These are phyloP conservation scores for Pythium pyrilobum DNA, from an alignment of 352 stramenopile species.

Conservation along the genomic window DNA sequence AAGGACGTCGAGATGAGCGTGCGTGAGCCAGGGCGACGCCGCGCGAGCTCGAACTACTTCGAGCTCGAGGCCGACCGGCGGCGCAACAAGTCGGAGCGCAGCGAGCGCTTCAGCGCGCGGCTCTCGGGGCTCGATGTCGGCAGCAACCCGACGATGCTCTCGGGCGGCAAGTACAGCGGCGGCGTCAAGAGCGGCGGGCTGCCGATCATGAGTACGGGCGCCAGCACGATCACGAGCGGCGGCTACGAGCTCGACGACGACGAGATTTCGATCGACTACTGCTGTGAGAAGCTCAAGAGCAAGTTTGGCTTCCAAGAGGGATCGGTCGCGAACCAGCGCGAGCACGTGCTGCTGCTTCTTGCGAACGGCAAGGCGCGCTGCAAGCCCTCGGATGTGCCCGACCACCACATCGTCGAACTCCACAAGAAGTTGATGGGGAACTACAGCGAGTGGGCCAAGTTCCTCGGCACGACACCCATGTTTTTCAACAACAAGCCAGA, in stretches of 20 bases:
- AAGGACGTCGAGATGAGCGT: not conserved
- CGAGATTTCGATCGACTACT: conserved; percentile 77
- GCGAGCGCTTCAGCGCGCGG: conserved; percentile 48
- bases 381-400: conserved; percentile 33
- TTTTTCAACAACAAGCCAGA: conserved; percentile 27
- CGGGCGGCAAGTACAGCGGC: conserved; percentile 14
- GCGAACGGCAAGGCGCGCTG: conserved; percentile 70
- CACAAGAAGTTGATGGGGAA: conserved; percentile 88
- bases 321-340: conserved; percentile 76
- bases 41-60: conserved; percentile 82
- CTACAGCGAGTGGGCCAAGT: conserved; percentile 93
- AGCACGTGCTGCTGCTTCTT: conserved; percentile 75
- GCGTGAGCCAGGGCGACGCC: conserved; percentile 25
- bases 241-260: conserved; percentile 43
- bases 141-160: conserved; percentile 15
- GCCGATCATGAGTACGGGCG: conserved; percentile 9
- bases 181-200: conserved; percentile 1
- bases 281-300: conserved; percentile 65
- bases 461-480: conserved; percentile 86
- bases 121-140: conserved; percentile 57
- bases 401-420: conserved; percentile 60
- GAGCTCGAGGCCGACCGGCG: conserved; percentile 69
- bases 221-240: conserved; percentile 2
- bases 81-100: conserved; percentile 67
- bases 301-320: conserved; percentile 86